Conservation (phyloP, 1,284 basidiomycete species). For the Agroathelia rolfsii region DNA sequence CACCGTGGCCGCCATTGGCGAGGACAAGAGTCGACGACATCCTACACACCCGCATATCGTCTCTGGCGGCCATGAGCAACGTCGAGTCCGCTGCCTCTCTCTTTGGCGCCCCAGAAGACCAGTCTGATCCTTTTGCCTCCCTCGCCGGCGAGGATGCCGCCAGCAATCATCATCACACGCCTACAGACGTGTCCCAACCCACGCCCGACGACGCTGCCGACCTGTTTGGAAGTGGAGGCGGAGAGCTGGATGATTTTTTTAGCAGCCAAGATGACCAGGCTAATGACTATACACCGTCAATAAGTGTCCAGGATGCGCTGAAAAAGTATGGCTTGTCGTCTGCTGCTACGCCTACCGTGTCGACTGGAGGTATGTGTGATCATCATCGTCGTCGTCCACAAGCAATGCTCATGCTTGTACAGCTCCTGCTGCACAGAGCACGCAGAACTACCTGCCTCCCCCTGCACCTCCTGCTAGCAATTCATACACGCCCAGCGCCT, state of each 20-base stretch:
- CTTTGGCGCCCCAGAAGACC: slow-evolving; percentile 53
- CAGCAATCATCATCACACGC: too few relatives aligned
- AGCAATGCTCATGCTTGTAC: too few relatives aligned
- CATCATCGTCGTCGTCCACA: too few relatives aligned
- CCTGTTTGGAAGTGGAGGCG: slow-evolving; percentile 15
- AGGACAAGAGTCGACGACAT: too few relatives aligned
- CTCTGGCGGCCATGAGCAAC: slow-evolving; percentile 51
- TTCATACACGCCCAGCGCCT: slow-evolving; percentile 7
- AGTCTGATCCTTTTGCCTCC: slow-evolving; percentile 57
- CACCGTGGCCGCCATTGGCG: too few relatives aligned
- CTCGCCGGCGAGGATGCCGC: slow-evolving; percentile 34
- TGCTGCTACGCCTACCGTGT: slow-evolving; percentile 16
- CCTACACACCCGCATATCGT: too few relatives aligned
- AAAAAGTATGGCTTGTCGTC: slow-evolving; percentile 20
- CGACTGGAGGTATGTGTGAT: too few relatives aligned
- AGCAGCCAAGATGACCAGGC: slow-evolving; percentile 21
- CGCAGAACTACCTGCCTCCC: too few relatives aligned
- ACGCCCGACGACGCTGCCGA: slow-evolving; percentile 15
- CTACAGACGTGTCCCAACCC: slow-evolving; percentile 16
- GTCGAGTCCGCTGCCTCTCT: slow-evolving; percentile 71
- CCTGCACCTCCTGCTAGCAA: slow-evolving; percentile 11
- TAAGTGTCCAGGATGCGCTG: too few relatives aligned
- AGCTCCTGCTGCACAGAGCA: too few relatives aligned
- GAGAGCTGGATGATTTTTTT: slow-evolving; percentile 11
- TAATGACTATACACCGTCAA: slow-evolving; percentile 22